Conservation (phyloP, 2,329 filamentous ascomycete genomes). For the Verticillium albo-atrum region DNA sequence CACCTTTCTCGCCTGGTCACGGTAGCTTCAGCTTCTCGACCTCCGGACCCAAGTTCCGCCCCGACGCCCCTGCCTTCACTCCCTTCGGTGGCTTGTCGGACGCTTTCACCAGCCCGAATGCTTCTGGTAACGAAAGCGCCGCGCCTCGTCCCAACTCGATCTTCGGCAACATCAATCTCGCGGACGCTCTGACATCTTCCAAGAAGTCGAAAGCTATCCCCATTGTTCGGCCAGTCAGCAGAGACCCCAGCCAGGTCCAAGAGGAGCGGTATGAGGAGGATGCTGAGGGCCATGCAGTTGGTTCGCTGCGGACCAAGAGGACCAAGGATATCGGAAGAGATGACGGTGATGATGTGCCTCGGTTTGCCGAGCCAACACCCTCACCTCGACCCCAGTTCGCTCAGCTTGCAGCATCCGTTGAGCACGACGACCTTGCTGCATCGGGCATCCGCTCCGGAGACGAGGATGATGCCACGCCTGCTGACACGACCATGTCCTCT, state of each 20-base stretch:
- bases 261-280: conserved; percentile 38
- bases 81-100: conserved; percentile 48
- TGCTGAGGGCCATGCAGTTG: conserved; percentile 52
- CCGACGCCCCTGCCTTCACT: conserved; percentile 73
- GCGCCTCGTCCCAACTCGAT: conserved; percentile 48
- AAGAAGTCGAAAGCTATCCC: conserved; percentile 82
- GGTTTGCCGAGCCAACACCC: conserved; percentile 58
- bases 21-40: conserved; percentile 66
- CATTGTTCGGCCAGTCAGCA: conserved; percentile 64
- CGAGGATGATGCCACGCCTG: conserved; percentile 35
- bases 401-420: conserved; percentile 5
- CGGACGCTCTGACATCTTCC: conserved; percentile 58
- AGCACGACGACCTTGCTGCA: conserved; percentile 6
- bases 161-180: conserved; percentile 59
- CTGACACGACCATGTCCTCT: conserved; percentile 51
- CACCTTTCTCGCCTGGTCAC: conserved; percentile 65
- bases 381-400: conserved; percentile 19
- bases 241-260: conserved; percentile 23
- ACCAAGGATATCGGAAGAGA: conserved; percentile 56
- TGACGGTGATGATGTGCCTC: conserved; percentile 68
- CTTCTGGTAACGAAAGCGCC: conserved; percentile 38
- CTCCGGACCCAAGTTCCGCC: conserved; percentile 64
- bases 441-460: conserved; percentile 15
- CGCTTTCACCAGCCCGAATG: conserved; percentile 39
- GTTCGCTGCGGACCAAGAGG: conserved; percentile 71